Evolutionary conservation across 2,329 filamentous ascomycete genomes (phyloP), one percentile per base, ranked within the genome.

Genomic region (Plectosphaerella plurivora): DNA sequence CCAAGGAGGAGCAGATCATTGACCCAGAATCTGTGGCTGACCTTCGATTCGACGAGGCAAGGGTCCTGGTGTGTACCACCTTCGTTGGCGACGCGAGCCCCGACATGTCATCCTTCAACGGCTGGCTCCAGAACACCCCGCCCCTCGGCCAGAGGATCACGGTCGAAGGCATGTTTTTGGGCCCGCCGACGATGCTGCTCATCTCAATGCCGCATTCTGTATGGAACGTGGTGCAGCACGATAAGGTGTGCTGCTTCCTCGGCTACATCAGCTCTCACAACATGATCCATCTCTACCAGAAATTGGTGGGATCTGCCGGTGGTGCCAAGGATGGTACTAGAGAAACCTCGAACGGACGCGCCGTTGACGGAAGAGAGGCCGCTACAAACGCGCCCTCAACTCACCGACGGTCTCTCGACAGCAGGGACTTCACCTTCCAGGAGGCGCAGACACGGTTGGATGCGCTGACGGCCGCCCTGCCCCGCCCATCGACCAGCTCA

Each of bases 81-180:
- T 86, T 85, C 61, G 80, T 86, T 25, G 83, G 83, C 25, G 83
- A 86, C 58, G 80, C 82, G 3, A 86, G 80, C 58, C 75, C 81
- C 12, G 82, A 86, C 56, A 86, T 86, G 82, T 77, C 80, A 3
- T 84, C 77, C 53, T 86, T 86, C 63, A 79, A 84, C 53, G 78
- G 84, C 56, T 87, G 83, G 83, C 72, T 87, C n/a, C 77, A 82
- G 45, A 79, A 81, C 57, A 76, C 77, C 1, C 81, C 83, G 1
- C 67, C 77, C 0, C 73, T 81, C 3, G 78, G 79, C 1, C 74
- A 78, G 15, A 82, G 80, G 58, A 81, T 87, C 52, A 74, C 78
- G 7, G 82, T 87, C 5, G 83, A 87, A 62, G 83, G 82, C 58
- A 86, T 87, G 81, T 87, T 87, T 56, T 69, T 86, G 16, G 84